Evolutionary conservation across 352 stramenopile genomes (phyloP), one percentile per base, ranked within the genome.

Genomic region (Phytophthora tubulina): DNA sequence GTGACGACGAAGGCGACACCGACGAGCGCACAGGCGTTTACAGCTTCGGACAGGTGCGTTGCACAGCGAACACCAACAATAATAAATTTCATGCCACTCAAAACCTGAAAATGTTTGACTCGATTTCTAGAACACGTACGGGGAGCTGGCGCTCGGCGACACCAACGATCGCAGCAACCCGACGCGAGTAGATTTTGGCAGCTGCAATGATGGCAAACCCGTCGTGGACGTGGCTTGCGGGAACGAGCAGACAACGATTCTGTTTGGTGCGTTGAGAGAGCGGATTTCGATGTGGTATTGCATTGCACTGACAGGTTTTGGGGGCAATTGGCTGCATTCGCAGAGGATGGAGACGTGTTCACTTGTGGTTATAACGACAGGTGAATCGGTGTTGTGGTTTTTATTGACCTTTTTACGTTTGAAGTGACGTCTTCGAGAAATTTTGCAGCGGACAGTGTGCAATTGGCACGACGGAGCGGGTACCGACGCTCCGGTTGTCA

Each of bases 311-410:
- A 61, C 53, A 38, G 6, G 50, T 36, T 42, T 41, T 56, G 15
- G 9, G 15, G 10, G 6, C 33, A 27, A 46, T 69, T 55, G 32
- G 44, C 36, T 59, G 14, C 6, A 30, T 52, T 45, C 14, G 38
- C 54, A 89, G 75, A 79, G 17, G 82, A 84, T 62, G 94, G 95
- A 27, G 74, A 96, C 42, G 84, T 98, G 15, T 97, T 90, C 68
- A 84, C 90, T 11, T 96, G 89, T 44, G 95, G 95, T 30, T 98
- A 98, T 80, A 98, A 98, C 54, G 94, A 98, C 77, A 98, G 82
- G 85, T 91, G 27, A 3, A 67, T 38, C 14, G 11, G 15, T 6
- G 46, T 14, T 62, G 30, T 32, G 59, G 9, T 41, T 45, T 44
- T 54, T 9, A n/a, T 35, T 49, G 15, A 42, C 21, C 13, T 63